Conservation (phyloP, 2,329 filamentous ascomycete genomes). For the Pseudogymnoascus sp. region DNA sequence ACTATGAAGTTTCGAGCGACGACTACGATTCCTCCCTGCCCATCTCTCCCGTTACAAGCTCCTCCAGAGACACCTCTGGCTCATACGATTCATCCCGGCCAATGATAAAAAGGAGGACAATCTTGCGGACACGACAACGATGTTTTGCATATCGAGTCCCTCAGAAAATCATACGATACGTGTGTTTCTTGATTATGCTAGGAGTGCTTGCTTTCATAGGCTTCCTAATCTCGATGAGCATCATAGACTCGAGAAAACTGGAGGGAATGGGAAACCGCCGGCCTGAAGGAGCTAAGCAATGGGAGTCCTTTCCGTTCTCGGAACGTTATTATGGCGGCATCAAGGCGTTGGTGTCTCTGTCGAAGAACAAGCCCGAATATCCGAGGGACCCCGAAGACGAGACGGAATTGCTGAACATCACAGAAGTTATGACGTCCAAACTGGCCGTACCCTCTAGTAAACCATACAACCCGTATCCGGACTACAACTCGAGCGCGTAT, state of each 20-base stretch:
- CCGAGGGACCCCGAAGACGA: constrained; percentile 56
- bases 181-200: constrained; percentile 63
- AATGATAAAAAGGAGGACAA: constrained; percentile 21
- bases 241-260: constrained; percentile 57
- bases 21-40: constrained; percentile 35
- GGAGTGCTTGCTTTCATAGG: constrained; percentile 70
- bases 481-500: constrained; percentile 43
- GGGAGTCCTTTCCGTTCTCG: constrained; percentile 81
- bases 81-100: constrained; percentile 26
- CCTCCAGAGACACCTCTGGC: constrained; percentile 25
- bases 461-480: constrained; percentile 55
- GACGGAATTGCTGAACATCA: constrained; percentile 37
- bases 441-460: constrained; percentile 40
- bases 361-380: constrained; percentile 72
- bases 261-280: constrained; percentile 52
- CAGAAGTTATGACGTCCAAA: constrained; percentile 29
- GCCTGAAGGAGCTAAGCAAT: constrained; percentile 56
- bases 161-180: constrained; percentile 66
- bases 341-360: constrained; percentile 56
- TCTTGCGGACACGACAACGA: constrained; percentile 6
- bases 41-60: constrained; percentile 21
- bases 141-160: constrained; percentile 40
- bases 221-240: constrained; percentile 65
- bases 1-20: constrained; percentile 40
- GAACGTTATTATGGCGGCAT: constrained; percentile 87